Conservation (phyloP, 2,329 filamentous ascomycete species). For the Pleoardoris graminearum region DNA sequence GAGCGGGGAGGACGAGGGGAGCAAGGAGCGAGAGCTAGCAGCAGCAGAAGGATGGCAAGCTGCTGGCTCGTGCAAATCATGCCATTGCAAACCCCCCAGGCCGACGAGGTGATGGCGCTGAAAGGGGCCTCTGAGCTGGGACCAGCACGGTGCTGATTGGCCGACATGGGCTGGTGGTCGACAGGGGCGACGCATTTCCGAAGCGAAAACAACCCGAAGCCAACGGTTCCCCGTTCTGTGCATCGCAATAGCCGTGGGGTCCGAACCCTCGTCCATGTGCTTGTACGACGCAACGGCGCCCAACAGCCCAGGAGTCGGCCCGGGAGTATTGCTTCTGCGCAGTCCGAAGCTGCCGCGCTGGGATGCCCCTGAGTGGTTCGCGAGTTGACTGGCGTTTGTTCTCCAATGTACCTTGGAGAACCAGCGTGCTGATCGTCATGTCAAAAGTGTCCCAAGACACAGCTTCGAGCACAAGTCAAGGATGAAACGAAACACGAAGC, state of each 20-base stretch:
- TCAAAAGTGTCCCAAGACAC: too few species aligned
- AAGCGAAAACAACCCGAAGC: background rate
- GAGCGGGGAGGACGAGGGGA: background rate
- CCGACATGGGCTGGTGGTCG: background rate
- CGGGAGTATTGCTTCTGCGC: too few species aligned
- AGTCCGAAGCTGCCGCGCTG: too few species aligned
- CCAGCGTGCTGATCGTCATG: too few species aligned
- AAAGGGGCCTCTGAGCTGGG: conserved; percentile 4
- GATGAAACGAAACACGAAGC: too few species aligned
- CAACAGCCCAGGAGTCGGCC: too few species aligned
- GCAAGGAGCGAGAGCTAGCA: background rate
- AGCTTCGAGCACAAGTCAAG: too few species aligned
- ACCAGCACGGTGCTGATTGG: background rate
- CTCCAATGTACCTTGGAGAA: too few species aligned
- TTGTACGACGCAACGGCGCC: background rate
- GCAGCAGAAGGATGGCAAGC: conserved; percentile 2
- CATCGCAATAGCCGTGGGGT: background rate
- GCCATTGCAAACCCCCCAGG: background rate
- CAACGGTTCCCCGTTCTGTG: background rate
- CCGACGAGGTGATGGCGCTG: background rate
- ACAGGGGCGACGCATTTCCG: background rate
- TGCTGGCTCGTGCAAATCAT: conserved; percentile 9
- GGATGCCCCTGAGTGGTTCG: too few species aligned
- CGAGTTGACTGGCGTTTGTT: too few species aligned
- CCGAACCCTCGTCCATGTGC: background rate